Percentiles rank a stretch among this genome's conserved stretches.
phyloP scores from a whole-genome alignment of 495 filamentous ascomycete genomes.

The Podospora pseudopauciseta region DNA sequence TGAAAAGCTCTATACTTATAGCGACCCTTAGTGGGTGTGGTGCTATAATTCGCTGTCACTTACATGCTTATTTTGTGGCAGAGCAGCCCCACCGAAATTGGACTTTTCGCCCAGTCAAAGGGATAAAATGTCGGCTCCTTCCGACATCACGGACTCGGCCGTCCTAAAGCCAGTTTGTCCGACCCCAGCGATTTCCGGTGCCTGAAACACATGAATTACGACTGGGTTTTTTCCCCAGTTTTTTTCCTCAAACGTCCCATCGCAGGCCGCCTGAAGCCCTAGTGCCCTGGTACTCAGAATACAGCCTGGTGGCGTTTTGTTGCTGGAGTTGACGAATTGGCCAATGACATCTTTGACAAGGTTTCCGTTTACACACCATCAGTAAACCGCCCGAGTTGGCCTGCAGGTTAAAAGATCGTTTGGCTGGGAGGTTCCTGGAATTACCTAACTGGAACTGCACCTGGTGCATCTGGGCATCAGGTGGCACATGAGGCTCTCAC shows the following conservation, averaged over 20 bases:
- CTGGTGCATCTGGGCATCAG: neutral
- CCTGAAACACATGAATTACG: too few species aligned
- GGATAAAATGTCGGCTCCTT: neutral
- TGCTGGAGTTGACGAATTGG: neutral
- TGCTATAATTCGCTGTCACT: too few species aligned
- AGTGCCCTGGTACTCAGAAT: neutral
- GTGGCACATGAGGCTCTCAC: conserved; percentile 12
- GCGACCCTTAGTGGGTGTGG: too few species aligned
- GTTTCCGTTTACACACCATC: neutral
- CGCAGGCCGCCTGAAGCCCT: too few species aligned
- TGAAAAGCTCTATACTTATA: too few species aligned
- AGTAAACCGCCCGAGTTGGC: neutral
- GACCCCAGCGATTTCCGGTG: too few species aligned
- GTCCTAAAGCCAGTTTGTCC: neutral
- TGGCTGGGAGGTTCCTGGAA: neutral
- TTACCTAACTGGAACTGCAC: conserved; percentile 1
- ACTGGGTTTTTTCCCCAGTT: too few species aligned
- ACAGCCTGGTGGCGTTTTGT: neutral
- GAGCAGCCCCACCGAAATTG: too few species aligned
- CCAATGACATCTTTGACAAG: neutral
- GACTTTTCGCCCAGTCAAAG: too few species aligned
- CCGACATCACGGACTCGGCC: neutral
- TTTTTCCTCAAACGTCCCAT: too few species aligned
- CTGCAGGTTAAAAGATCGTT: neutral
- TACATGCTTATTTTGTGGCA: too few species aligned